Evolutionary conservation across 2,329 filamentous ascomycete genomes (phyloP).

Genomic region (Arthroderma sp.): DNA sequence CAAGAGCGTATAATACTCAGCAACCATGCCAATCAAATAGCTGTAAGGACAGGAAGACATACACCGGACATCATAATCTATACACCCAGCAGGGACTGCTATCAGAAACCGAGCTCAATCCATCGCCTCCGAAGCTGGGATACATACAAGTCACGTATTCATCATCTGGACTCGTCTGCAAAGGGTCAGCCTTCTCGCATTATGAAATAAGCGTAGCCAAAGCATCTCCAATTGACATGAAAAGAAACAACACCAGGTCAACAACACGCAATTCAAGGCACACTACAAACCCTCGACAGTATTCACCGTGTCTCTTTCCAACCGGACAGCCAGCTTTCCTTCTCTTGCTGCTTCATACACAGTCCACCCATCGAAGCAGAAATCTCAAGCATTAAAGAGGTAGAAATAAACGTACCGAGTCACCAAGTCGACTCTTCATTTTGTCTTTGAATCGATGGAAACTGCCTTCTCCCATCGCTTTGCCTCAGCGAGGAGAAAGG

Average conservation of each 20-base stretch:
- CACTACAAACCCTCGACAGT: too few relatives aligned
- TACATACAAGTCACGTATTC: conserved; percentile 57
- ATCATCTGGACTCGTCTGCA: conserved; percentile 46
- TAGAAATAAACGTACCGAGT: conserved; percentile 11
- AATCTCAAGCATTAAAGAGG: not conserved
- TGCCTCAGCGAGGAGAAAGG: too few relatives aligned
- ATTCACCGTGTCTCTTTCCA: too few relatives aligned
- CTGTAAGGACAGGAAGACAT: conserved; percentile 19
- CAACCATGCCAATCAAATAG: not conserved
- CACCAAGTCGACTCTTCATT: conserved; percentile 4
- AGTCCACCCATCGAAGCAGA: not conserved
- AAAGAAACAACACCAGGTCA: too few relatives aligned
- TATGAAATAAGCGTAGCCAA: too few relatives aligned
- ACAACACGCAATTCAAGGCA: too few relatives aligned
- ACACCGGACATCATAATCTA: conserved; percentile 55
- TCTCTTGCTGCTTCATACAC: too few relatives aligned
- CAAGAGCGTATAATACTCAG: conserved; percentile 2
- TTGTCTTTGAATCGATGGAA: conserved; percentile 7
- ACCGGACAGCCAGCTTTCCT: too few relatives aligned
- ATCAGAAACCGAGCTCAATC: not conserved
- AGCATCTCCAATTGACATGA: too few relatives aligned
- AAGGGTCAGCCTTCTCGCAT: conserved; percentile 12
- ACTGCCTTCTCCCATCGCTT: conserved; percentile 5
- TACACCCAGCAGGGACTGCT: not conserved
- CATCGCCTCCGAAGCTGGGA: not conserved